These are phyloP conservation scores for Zasmidium angulare DNA, from an alignment of 2,329 filamentous ascomycete genomes.

Conservation along the genomic window DNA sequence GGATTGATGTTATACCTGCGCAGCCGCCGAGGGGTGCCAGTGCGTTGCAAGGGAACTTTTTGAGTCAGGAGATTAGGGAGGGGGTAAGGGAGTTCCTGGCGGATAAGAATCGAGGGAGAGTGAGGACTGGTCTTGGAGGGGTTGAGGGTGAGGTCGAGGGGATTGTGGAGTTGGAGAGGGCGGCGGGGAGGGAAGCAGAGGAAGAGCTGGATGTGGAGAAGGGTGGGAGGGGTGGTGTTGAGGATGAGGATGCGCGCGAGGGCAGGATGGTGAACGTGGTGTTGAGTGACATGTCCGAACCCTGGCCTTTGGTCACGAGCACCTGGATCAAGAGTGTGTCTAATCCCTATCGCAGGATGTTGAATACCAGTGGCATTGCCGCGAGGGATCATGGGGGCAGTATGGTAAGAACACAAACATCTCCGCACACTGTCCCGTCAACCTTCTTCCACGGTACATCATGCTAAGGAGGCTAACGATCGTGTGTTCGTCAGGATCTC, in stretches of 20 bases:
- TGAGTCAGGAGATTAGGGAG: constrained; percentile 70
- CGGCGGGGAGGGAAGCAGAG: constrained; percentile 29
- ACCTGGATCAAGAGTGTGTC: constrained; percentile 86
- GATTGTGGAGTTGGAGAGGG: constrained; percentile 67
- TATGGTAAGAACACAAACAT: constrained; percentile 67
- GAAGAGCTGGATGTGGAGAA: constrained; percentile 32
- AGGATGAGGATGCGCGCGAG: constrained; percentile 24
- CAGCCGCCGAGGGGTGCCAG: constrained; percentile 90
- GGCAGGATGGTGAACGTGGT: constrained; percentile 81
- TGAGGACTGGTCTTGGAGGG: constrained; percentile 33
- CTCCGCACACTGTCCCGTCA: too few relatives aligned
- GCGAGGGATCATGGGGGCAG: constrained; percentile 90
- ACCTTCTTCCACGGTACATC: too few relatives aligned
- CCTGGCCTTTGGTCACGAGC: constrained; percentile 79
- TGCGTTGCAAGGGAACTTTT: constrained; percentile 91
- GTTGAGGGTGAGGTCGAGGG: constrained; percentile 47
- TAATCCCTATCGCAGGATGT: constrained; percentile 97
- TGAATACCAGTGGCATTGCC: constrained; percentile 90
- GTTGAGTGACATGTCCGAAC: constrained; percentile 97
- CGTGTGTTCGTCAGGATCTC: constrained; percentile 64
- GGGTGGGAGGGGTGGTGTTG: constrained; percentile 6
- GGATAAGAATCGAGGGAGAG: constrained; percentile 60
- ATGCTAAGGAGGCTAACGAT: background rate
- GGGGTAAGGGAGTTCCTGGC: constrained; percentile 75
- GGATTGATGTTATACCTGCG: constrained; percentile 91